A percentile compares a stretch with the other conserved stretches of the same genome.
These are phyloP conservation scores for Curvularia eragrostidis DNA, from an alignment of 2,329 filamentous ascomycete genomes.

Conservation along the genomic window DNA sequence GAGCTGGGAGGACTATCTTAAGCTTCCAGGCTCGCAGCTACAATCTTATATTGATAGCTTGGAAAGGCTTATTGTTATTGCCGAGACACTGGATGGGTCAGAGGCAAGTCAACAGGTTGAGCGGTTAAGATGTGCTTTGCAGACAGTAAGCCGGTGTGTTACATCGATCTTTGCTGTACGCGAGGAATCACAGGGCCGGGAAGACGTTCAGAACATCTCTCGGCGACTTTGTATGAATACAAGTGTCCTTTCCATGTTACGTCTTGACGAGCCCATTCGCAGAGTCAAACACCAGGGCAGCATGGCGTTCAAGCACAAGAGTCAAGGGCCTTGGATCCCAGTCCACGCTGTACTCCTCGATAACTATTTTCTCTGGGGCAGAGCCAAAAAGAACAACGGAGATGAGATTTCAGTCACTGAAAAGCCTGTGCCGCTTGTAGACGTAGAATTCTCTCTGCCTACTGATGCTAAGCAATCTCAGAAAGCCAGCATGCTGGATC, in stretches of 20 bases:
- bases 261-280: slow-evolving; percentile 24
- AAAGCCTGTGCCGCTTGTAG: slow-evolving; percentile 26
- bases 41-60: slow-evolving; percentile 29
- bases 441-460: slow-evolving; percentile 24
- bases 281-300: slow-evolving; percentile 32
- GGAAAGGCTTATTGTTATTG: slow-evolving; percentile 20
- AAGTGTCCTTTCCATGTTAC: slow-evolving; percentile 23
- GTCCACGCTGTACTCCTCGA: slow-evolving; percentile 41
- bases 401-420: slow-evolving; percentile 29
- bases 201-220: slow-evolving; percentile 35
- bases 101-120: slow-evolving; percentile 13
- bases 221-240: slow-evolving; percentile 33
- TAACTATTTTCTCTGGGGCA: slow-evolving; percentile 42
- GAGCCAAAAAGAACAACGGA: slow-evolving; percentile 28
- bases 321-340: slow-evolving; percentile 40
- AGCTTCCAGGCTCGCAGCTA: slow-evolving; percentile 33
- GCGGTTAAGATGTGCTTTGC: slow-evolving; percentile 22
- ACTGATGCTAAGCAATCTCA: slow-evolving; percentile 22
- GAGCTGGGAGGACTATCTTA: slow-evolving; percentile 40
- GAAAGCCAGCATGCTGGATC: slow-evolving; percentile 37
- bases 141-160: slow-evolving; percentile 24
- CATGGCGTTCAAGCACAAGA: slow-evolving; percentile 39
- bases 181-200: slow-evolving; percentile 25
- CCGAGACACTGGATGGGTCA: slow-evolving; percentile 3
- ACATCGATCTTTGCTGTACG: slow-evolving; percentile 17